Conservation (phyloP, 352 stramenopile genomes). For the Phytophthora fragariaefolia region DNA sequence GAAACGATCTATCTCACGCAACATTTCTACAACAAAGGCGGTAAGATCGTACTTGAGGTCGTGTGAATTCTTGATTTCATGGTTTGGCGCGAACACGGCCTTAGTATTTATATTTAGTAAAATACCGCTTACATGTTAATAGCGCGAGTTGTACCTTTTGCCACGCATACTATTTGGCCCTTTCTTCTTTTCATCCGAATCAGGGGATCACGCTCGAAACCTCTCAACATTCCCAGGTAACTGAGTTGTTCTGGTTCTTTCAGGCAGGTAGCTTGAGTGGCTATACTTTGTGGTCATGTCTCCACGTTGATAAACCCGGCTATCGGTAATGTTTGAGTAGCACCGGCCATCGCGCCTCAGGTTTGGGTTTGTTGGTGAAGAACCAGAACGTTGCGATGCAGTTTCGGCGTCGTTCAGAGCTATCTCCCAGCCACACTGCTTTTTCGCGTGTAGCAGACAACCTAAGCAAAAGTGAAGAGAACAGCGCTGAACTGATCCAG, state of each 20-base stretch:
- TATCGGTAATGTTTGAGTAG: constrained; percentile 16
- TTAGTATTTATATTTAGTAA: too few relatives aligned
- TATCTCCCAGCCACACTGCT: constrained; percentile 50
- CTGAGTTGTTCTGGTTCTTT: background rate
- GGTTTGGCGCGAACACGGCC: background rate
- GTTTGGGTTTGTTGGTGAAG: background rate
- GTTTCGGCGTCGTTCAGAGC: constrained; percentile 18
- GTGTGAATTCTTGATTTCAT: too few relatives aligned
- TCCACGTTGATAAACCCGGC: background rate
- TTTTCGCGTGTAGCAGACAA: constrained; percentile 58
- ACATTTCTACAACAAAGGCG: too few relatives aligned
- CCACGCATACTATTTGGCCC: constrained; percentile 16
- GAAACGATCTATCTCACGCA: too few relatives aligned
- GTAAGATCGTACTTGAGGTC: too few relatives aligned
- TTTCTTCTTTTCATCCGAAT: background rate
- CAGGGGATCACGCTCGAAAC: constrained; percentile 6
- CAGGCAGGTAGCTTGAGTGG: background rate
- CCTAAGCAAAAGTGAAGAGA: constrained; percentile 54
- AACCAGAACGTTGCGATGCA: background rate
- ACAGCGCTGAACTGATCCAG: constrained; percentile 38
- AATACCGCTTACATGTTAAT: too few relatives aligned
- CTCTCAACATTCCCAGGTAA: background rate
- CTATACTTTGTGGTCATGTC: constrained; percentile 1
- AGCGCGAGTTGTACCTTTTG: background rate
- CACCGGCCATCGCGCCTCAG: constrained; percentile 9